These are phyloP conservation scores for Neonectria hederae DNA, from an alignment of 2,329 filamentous ascomycete genomes.

Conservation along the genomic window DNA sequence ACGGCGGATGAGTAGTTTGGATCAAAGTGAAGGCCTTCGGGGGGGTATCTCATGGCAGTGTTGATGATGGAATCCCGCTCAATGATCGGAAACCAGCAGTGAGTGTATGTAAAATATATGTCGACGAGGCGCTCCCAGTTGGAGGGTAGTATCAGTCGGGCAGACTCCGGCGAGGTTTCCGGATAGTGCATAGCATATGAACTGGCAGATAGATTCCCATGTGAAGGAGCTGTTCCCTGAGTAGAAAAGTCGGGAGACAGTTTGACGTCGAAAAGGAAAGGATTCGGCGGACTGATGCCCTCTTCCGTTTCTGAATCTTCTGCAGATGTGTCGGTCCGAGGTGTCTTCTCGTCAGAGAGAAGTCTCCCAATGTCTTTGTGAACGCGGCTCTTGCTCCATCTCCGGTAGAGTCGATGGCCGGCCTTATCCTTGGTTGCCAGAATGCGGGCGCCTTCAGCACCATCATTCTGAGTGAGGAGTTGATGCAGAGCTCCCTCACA, in stretches of 20 bases:
- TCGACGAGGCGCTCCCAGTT: constrained; percentile 72
- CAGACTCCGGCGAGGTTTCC: constrained; percentile 16
- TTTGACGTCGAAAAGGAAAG: constrained; percentile 31
- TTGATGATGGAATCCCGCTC: constrained; percentile 71
- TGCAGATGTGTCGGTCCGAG: constrained; percentile 48
- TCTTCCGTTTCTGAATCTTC: constrained; percentile 47
- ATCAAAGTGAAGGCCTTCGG: constrained; percentile 45
- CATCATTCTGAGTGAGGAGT: constrained; percentile 59
- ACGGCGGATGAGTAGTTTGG: constrained; percentile 46
- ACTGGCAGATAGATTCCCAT: constrained; percentile 16
- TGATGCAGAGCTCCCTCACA: constrained; percentile 66
- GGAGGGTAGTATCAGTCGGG: constrained; percentile 54
- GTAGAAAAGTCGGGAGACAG: constrained; percentile 32
- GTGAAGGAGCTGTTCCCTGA: constrained; percentile 24
- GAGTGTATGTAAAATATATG: constrained; percentile 78
- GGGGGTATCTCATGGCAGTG: constrained; percentile 55
- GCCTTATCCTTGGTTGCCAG: constrained; percentile 62
- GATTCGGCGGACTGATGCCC: constrained; percentile 36
- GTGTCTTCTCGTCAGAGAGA: constrained; percentile 57
- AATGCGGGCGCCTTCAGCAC: constrained; percentile 52
- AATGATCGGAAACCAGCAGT: constrained; percentile 79
- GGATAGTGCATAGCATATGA: constrained; percentile 18
- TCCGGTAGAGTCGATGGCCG: constrained; percentile 66
- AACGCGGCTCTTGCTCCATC: constrained; percentile 71
- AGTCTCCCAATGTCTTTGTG: constrained; percentile 71